phyloP scores from a whole-genome alignment of 2,329 filamentous ascomycete species.

The Ophiostoma pallidulum region DNA sequence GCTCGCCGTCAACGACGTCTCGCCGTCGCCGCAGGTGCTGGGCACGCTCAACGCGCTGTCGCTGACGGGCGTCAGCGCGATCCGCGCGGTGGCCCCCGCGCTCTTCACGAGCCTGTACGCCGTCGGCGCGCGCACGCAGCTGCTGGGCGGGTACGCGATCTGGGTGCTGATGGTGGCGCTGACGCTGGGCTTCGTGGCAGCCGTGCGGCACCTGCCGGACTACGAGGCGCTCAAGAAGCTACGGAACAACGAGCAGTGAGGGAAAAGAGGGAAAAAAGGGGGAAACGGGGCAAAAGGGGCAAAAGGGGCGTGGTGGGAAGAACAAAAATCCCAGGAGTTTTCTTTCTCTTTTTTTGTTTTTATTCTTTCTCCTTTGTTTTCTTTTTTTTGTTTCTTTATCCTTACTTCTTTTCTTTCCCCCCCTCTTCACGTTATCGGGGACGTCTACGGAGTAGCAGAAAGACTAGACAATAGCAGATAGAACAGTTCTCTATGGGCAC shows the following conservation, averaged over 20 bases:
- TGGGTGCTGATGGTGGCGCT: conserved; percentile 48
- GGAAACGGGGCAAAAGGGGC: not conserved
- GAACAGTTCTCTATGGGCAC: no score
- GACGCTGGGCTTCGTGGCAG: conserved; percentile 25
- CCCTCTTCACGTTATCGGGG: no score
- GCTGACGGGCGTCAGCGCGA: conserved; percentile 49
- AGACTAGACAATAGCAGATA: no score
- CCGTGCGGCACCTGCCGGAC: conserved; percentile 28
- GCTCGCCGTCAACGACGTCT: conserved; percentile 64
- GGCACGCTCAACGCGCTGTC: conserved; percentile 64
- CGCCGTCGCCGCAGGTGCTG: conserved; percentile 53
- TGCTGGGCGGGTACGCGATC: conserved; percentile 54
- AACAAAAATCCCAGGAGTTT: no score
- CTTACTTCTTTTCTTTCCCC: not conserved
- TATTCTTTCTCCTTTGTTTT: not conserved
- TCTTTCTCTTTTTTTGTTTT: no score
- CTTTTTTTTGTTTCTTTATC: not conserved
- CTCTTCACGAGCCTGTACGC: conserved; percentile 60
- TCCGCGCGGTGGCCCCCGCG: conserved; percentile 58
- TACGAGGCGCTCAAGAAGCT: conserved; percentile 20
- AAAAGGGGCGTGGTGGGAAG: no score
- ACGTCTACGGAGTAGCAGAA: no score
- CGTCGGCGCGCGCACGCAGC: conserved; percentile 50
- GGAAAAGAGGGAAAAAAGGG: not conserved
- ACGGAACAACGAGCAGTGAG: not conserved